A percentile compares a stretch with the other conserved stretches of the same genome.
Conservation (phyloP, 164 flowering plant species). For the Tinospora cordifolia region DNA sequence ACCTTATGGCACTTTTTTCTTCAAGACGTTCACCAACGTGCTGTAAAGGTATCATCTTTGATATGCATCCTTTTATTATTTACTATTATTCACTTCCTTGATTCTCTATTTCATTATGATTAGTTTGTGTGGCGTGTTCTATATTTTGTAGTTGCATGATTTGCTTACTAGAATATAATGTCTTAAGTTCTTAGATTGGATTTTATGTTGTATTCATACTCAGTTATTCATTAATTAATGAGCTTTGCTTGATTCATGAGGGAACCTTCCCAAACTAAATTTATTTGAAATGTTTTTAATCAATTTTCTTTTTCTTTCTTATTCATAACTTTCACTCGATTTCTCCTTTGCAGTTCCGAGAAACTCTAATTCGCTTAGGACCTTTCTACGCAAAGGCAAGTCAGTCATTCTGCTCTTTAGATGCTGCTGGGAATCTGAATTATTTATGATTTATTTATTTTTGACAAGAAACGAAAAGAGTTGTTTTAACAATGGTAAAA, state of each 20-base stretch:
- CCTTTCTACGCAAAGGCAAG: constrained; percentile 87
- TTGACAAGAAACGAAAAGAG: too few species aligned
- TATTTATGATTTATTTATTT: not conserved
- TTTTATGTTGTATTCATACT: too few species aligned
- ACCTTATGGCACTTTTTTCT: constrained; percentile 66
- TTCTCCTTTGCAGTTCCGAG: constrained; percentile 68
- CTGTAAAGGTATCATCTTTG: constrained; percentile 51
- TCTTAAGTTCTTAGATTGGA: too few species aligned
- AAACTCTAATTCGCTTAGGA: constrained; percentile 76
- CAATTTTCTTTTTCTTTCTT: not conserved
- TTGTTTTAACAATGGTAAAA: too few species aligned
- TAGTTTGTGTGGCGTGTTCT: not conserved
- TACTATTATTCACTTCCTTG: not conserved
- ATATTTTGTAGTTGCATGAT: not conserved
- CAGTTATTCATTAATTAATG: too few species aligned
- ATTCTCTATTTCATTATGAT: not conserved
- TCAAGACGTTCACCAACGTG: constrained; percentile 63
- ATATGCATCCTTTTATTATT: not conserved
- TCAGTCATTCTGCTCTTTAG: not conserved
- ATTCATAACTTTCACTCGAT: not conserved
- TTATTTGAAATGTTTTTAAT: not conserved
- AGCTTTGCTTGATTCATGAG: too few species aligned
- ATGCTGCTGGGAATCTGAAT: not conserved
- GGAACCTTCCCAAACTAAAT: not conserved
- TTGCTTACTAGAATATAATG: too few species aligned